Percentiles rank a stretch among this genome's conserved stretches.
Evolutionary conservation across 768 basidiomycete genomes (phyloP).

Genomic region (Rhizopogon sp.): DNA sequence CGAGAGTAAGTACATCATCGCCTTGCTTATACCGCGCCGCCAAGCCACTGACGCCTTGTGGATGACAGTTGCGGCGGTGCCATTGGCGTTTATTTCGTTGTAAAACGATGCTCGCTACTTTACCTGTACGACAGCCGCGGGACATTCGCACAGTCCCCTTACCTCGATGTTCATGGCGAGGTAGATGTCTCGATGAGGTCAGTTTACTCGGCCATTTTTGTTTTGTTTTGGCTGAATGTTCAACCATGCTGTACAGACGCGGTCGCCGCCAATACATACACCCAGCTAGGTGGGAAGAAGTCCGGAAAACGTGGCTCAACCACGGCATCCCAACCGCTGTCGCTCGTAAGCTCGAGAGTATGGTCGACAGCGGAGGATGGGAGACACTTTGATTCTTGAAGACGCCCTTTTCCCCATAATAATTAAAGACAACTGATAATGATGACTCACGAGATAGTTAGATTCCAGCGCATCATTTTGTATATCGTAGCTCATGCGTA

Average conservation of each 20-base stretch:
- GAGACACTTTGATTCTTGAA: constrained; percentile 54
- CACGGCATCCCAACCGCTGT: constrained; percentile 89
- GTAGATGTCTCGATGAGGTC: constrained; percentile 90
- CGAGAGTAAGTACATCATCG: constrained; percentile 65
- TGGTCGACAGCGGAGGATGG: constrained; percentile 92
- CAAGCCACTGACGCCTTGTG: neutral
- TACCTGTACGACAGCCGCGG: constrained; percentile 88
- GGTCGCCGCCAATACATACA: constrained; percentile 89
- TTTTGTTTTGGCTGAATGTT: neutral
- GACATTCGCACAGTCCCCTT: constrained; percentile 85
- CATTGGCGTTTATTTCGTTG: constrained; percentile 84
- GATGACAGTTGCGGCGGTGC: constrained; percentile 77
- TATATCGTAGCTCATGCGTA: neutral
- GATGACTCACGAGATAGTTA: no score
- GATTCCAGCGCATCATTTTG: neutral
- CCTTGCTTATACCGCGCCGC: neutral
- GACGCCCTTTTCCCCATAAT: no score
- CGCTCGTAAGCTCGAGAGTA: constrained; percentile 83
- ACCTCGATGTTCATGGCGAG: constrained; percentile 92
- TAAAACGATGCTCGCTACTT: constrained; percentile 86
- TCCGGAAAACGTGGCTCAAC: constrained; percentile 85
- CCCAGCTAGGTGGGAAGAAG: constrained; percentile 81
- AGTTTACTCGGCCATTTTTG: constrained; percentile 12
- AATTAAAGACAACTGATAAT: no score
- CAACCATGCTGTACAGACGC: constrained; percentile 44